Conservation (phyloP, 192 early-diverging fungal genomes). For the Lunasporangiospora selenospora region DNA sequence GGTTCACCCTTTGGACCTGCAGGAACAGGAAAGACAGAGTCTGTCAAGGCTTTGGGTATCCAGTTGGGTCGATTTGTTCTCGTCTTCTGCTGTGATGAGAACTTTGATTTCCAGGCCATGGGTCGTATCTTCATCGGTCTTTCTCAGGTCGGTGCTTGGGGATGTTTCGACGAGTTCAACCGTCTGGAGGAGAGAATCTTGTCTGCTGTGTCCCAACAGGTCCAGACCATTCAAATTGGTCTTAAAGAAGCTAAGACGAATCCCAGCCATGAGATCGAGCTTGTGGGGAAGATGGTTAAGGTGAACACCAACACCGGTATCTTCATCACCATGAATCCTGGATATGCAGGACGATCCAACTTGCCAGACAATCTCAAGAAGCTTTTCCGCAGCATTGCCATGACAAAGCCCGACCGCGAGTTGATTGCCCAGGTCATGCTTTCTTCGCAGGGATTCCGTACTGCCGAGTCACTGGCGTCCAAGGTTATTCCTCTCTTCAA, state of each 20-base stretch:
- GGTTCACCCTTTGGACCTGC: slow-evolving; percentile 99
- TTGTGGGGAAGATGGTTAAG: slow-evolving; percentile 86
- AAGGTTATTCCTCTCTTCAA: slow-evolving; percentile 99
- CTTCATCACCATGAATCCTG: slow-evolving; percentile 99
- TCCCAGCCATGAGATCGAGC: slow-evolving; percentile 85
- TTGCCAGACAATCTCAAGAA: slow-evolving; percentile 99
- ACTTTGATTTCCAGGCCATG: slow-evolving; percentile 99
- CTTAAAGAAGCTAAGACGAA: slow-evolving; percentile 68
- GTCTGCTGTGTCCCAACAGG: slow-evolving; percentile 99
- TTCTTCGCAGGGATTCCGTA: slow-evolving; percentile 98
- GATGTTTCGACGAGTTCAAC: slow-evolving; percentile 99
- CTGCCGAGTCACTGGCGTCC: slow-evolving; percentile 90
- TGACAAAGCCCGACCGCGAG: slow-evolving; percentile 98
- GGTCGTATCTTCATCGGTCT: slow-evolving; percentile 99
- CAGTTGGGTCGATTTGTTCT: slow-evolving; percentile 97
- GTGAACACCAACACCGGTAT: slow-evolving; percentile 94
- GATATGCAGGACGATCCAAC: slow-evolving; percentile 98
- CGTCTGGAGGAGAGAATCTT: slow-evolving; percentile 97
- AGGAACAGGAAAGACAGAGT: slow-evolving; percentile 99
- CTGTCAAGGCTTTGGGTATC: slow-evolving; percentile 95
- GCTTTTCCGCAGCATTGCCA: slow-evolving; percentile 98
- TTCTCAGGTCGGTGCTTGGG: slow-evolving; percentile 99
- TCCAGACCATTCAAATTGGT: slow-evolving; percentile 98
- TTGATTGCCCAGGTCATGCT: slow-evolving; percentile 99
- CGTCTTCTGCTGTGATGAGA: slow-evolving; percentile 99